Percentiles rank a stretch among this genome's conserved stretches.
phyloP scores from a whole-genome alignment of 2,329 filamentous ascomycete species.

The Lecanosticta acicola region DNA sequence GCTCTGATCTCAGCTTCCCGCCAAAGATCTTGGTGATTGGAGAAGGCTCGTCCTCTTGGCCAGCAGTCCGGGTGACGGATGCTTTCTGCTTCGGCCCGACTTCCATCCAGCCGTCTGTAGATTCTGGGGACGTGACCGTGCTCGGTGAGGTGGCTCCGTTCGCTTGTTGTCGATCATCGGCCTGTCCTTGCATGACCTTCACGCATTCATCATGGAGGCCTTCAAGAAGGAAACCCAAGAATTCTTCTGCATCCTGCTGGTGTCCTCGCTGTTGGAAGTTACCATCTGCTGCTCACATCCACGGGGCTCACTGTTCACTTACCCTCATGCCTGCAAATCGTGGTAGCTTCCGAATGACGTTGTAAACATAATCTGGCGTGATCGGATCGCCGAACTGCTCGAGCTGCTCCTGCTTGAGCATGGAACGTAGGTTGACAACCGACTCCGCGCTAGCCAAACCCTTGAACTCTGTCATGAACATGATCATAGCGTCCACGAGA shows the following conservation, averaged over 20 bases:
- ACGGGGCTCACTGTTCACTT: slow-evolving; percentile 37
- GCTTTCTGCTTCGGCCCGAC: slow-evolving; percentile 88
- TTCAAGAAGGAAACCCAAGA: slow-evolving; percentile 86
- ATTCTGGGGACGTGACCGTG: slow-evolving; percentile 36
- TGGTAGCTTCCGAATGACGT: slow-evolving; percentile 78
- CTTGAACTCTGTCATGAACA: slow-evolving; percentile 91
- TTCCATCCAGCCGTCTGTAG: slow-evolving; percentile 73
- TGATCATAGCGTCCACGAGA: slow-evolving; percentile 90
- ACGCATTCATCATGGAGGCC: slow-evolving; percentile 90
- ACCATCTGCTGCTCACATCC: slow-evolving; percentile 8
- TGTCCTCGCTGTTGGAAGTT: slow-evolving; percentile 64
- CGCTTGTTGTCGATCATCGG: slow-evolving; percentile 26
- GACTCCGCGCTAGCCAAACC: slow-evolving; percentile 74
- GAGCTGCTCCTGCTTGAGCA: slow-evolving; percentile 74
- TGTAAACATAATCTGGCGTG: slow-evolving; percentile 90
- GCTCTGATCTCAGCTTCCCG: slow-evolving; percentile 81
- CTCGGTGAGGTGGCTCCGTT: slow-evolving; percentile 37
- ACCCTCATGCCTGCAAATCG: slow-evolving; percentile 90
- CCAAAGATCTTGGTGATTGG: slow-evolving; percentile 94
- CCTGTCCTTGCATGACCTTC: slow-evolving; percentile 54
- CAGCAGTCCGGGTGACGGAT: slow-evolving; percentile 79
- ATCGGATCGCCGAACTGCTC: slow-evolving; percentile 89
- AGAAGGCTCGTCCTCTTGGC: slow-evolving; percentile 49
- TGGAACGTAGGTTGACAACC: slow-evolving; percentile 64
- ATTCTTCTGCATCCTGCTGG: slow-evolving; percentile 97